These are phyloP conservation scores for Solanum piurae DNA, from an alignment of 257 asterid genomes.

Conservation along the genomic window DNA sequence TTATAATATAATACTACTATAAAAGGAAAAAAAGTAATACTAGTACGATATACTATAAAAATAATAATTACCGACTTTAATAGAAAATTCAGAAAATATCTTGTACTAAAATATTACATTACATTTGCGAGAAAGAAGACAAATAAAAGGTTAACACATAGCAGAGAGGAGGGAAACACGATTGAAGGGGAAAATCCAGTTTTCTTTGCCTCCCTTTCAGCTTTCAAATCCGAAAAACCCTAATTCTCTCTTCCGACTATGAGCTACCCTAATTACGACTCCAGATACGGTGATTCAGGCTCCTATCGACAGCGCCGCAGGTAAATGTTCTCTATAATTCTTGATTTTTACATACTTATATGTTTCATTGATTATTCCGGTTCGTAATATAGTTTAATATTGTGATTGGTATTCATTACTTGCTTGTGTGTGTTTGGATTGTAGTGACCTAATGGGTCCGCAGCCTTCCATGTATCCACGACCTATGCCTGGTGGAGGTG, in stretches of 20 bases:
- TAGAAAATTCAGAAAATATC: background rate
- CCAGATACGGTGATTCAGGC: slow-evolving; percentile 52
- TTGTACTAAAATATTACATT: background rate
- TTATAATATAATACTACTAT: background rate
- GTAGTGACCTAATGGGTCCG: slow-evolving; percentile 62
- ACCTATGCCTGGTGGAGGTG: slow-evolving; percentile 35
- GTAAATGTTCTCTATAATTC: slow-evolving; percentile 15
- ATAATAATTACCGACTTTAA: background rate
- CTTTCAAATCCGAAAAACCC: slow-evolving; percentile 13
- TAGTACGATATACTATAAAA: background rate
- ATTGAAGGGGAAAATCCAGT: background rate
- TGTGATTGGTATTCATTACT: background rate
- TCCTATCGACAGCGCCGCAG: slow-evolving; percentile 87
- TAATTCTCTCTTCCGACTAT: slow-evolving; percentile 19
- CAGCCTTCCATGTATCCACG: slow-evolving; percentile 39
- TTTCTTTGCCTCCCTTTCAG: background rate
- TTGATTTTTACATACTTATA: background rate
- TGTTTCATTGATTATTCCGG: background rate
- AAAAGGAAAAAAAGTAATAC: background rate
- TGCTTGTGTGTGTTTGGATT: background rate
- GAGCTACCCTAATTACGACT: slow-evolving; percentile 44
- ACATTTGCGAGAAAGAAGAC: background rate
- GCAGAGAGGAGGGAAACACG: background rate
- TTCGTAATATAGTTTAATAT: background rate
- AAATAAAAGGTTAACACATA: background rate